Base-by-base conservation (phyloP, 129 eudicot genomes). In the Chrysanthemum lavandulifolium region DNA sequence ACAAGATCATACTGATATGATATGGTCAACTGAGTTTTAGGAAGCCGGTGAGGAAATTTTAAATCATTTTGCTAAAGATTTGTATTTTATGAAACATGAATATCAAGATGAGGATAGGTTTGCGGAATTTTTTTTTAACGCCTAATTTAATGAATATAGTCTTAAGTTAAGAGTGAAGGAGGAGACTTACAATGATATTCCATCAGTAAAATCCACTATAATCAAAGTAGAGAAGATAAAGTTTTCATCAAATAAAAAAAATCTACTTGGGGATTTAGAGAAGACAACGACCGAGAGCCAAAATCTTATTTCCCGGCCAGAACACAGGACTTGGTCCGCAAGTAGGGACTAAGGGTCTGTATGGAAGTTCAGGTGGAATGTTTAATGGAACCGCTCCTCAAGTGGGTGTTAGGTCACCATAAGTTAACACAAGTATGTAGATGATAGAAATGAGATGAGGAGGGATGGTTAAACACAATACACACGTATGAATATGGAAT, bases 21-120 rank as follows among this genome's bases (percentile, higher is more conserved):
- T 80, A 18, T 90, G 92, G 92, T 85, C 78, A 47, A 94, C 97
- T 69, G 96, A 85, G 25, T 94, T 90, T 53, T 90, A n/a, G n/a
- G n/a, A n/a, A n/a, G n/a, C n/a, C n/a, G 96, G 93, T 19, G 88
- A 86, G 83, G 91, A 84, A 54, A 90, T 94, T 21, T 74, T 94
- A 77, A 96, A 93, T 66, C 65, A 75, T 4, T 53, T 93, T 73
- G 98, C 98, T 45, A 88, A 90, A 72, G 90, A 90, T 0, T 47
- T 94, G 85, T 81, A 84, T 73, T 55, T 25, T 13, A 1, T 90
- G 80, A 94, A 84, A 78, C 19, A 82, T 6, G 96, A 89, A 71
- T 85, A 81, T 29, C 88, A 86, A 57, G 93, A 85, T 33, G 95
- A 90, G 13, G 92, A 90, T 23, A 80, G 47, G 78, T 84, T 90